These are phyloP conservation scores for Cladophialophora yegresii DNA, from an alignment of 2,329 filamentous ascomycete species.

Conservation along the genomic window DNA sequence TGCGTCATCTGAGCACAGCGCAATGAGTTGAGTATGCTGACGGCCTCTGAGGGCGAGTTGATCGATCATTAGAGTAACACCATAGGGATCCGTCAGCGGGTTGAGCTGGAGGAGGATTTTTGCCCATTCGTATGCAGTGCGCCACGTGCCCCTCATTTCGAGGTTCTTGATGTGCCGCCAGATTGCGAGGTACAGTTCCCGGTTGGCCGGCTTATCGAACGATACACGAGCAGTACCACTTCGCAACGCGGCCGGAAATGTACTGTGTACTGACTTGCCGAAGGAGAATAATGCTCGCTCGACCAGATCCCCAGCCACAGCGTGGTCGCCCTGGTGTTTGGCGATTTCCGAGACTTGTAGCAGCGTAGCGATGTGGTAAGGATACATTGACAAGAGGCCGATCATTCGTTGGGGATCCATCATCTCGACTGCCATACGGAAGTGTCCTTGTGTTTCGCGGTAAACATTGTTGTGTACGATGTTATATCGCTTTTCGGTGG, in stretches of 20 bases:
- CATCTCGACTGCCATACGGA: constrained; percentile 74
- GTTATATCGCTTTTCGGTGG: constrained; percentile 70
- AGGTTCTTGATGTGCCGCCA: constrained; percentile 87
- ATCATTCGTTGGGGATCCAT: constrained; percentile 86
- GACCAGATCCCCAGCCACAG: constrained; percentile 80
- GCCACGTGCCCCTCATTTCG: constrained; percentile 86
- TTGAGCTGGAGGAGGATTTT: constrained; percentile 79
- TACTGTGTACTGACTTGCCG: constrained; percentile 81
- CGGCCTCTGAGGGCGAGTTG: constrained; percentile 79
- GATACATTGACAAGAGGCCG: constrained; percentile 69
- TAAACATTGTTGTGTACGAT: constrained; percentile 77
- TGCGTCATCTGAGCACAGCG: constrained; percentile 60
- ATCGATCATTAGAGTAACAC: constrained; percentile 76
- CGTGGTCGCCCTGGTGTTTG: constrained; percentile 85
- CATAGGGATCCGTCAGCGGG: constrained; percentile 75
- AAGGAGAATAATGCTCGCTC: constrained; percentile 92
- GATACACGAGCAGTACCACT: constrained; percentile 78
- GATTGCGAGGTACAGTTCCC: constrained; percentile 87
- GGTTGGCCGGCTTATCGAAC: constrained; percentile 80
- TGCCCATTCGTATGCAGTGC: constrained; percentile 90
- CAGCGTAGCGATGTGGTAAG: constrained; percentile 92
- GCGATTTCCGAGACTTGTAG: constrained; percentile 91
- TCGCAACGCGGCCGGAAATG: constrained; percentile 74
- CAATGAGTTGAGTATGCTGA: constrained; percentile 73
- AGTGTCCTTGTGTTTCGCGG: constrained; percentile 71